Conservation (phyloP, 495 filamentous ascomycete genomes). For the Xylaria longipes region DNA sequence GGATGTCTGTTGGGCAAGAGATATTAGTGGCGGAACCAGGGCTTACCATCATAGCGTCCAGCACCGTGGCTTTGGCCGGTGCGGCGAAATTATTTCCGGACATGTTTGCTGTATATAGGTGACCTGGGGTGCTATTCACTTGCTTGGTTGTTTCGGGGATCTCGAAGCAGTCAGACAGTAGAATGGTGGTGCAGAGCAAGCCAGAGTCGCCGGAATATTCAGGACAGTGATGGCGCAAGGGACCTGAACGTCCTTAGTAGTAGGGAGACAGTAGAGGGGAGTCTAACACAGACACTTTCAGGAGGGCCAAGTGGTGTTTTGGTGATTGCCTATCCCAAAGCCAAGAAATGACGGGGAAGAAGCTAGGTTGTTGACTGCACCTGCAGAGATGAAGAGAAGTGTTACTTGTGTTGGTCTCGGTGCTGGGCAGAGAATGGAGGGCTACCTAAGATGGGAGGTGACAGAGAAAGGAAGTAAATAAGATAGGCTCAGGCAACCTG, state of each 20-base stretch:
- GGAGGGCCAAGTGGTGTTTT: not conserved
- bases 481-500: not conserved
- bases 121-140: not conserved
- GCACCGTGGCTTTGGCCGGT: not conserved
- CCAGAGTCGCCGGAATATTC: not conserved
- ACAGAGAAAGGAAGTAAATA: not conserved
- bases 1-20: not conserved
- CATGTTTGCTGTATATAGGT: slow-evolving; percentile 7
- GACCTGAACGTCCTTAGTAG: not conserved
- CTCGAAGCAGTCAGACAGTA: not conserved
- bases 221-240: not conserved
- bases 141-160: not conserved
- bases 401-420: not conserved
- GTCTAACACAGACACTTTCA: not conserved
- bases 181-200: not conserved
- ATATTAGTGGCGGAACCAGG: not conserved
- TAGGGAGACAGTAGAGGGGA: not conserved
- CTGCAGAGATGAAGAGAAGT: not conserved
- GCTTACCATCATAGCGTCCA: slow-evolving; percentile 37
- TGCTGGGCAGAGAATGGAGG: not conserved
- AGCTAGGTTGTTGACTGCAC: not conserved
- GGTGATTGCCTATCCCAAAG: not conserved
- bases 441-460: not conserved
- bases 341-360: not conserved
- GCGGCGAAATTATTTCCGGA: not conserved